These are phyloP conservation scores for Bipolaris oryzae DNA, from an alignment of 2,329 filamentous ascomycete species.

Conservation along the genomic window DNA sequence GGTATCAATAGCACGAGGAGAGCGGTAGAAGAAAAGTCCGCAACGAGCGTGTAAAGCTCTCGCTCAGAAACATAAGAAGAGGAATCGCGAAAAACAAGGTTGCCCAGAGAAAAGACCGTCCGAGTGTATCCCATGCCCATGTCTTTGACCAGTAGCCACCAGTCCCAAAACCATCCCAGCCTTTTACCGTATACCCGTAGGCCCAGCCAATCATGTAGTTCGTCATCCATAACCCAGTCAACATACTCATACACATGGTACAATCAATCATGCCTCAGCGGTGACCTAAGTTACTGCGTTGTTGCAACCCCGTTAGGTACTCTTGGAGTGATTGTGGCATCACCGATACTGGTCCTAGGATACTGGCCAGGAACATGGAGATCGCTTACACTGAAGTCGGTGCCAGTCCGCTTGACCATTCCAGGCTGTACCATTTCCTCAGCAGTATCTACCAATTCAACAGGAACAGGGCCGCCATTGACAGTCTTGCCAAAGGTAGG, in stretches of 20 bases:
- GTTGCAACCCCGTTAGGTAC: background rate
- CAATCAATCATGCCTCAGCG: slow-evolving; percentile 3
- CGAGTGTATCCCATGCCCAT: slow-evolving; percentile 1
- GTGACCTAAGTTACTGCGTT: background rate
- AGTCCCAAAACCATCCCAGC: background rate
- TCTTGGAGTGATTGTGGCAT: background rate
- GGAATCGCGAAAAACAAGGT: background rate
- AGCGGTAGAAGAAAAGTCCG: background rate
- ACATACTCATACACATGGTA: background rate
- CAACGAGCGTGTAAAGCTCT: background rate
- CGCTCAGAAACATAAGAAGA: slow-evolving; percentile 3
- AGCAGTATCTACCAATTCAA: slow-evolving; percentile 22
- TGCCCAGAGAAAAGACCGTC: background rate
- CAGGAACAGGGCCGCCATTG: slow-evolving; percentile 39
- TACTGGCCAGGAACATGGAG: slow-evolving; percentile 74
- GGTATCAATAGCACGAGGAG: slow-evolving; percentile 9
- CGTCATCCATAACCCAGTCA: background rate
- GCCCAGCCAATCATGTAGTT: background rate
- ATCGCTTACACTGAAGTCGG: slow-evolving; percentile 62
- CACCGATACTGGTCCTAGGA: slow-evolving; percentile 46
- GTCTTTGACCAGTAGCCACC: background rate
- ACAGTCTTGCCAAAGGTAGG: slow-evolving; percentile 32
- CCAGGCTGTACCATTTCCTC: slow-evolving; percentile 54
- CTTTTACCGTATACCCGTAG: background rate
- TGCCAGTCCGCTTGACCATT: slow-evolving; percentile 51